A percentile compares a stretch with the other conserved stretches of the same genome.
Evolutionary conservation across 768 basidiomycete species (phyloP).

Genomic region (Collybiopsis luxurians): DNA sequence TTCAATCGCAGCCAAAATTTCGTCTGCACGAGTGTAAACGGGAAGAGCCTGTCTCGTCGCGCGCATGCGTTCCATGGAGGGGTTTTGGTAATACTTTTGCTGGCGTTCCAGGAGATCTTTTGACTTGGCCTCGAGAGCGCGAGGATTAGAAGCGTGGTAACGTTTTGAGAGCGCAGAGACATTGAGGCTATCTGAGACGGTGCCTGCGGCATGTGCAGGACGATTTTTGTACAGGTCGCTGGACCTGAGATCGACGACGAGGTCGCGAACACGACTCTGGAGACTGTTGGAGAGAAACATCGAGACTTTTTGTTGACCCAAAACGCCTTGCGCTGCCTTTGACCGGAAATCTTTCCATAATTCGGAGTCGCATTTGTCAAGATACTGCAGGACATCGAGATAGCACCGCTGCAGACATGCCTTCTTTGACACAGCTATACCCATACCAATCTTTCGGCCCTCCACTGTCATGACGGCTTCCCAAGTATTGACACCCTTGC

Average conservation of each 20-base stretch:
- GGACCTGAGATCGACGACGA: constrained; percentile 63
- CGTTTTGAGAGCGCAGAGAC: constrained; percentile 24
- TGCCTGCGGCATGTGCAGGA: constrained; percentile 31
- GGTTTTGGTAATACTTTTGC: constrained; percentile 58
- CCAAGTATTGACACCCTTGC: constrained; percentile 41
- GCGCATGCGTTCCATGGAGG: constrained; percentile 64
- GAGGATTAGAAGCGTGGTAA: constrained; percentile 22
- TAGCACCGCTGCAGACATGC: constrained; percentile 68
- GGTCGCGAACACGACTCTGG: constrained; percentile 67
- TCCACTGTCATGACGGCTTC: constrained; percentile 76
- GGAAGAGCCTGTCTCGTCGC: constrained; percentile 66
- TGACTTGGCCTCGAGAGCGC: constrained; percentile 51
- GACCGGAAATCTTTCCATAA: constrained; percentile 74
- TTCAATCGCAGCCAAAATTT: constrained; percentile 66
- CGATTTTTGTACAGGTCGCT: constrained; percentile 67
- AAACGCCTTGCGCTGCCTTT: constrained; percentile 61
- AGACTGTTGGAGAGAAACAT: constrained; percentile 64
- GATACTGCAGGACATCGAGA: constrained; percentile 84
- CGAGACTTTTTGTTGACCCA: constrained; percentile 65
- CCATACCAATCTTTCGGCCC: constrained; percentile 80
- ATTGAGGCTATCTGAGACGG: constrained; percentile 9
- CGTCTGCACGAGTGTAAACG: constrained; percentile 63
- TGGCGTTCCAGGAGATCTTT: constrained; percentile 49
- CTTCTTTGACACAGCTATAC: constrained; percentile 68
- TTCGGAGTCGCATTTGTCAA: constrained; percentile 77